Conservation (phyloP, 768 basidiomycete genomes). For the Pleurotus tuber-regium region DNA sequence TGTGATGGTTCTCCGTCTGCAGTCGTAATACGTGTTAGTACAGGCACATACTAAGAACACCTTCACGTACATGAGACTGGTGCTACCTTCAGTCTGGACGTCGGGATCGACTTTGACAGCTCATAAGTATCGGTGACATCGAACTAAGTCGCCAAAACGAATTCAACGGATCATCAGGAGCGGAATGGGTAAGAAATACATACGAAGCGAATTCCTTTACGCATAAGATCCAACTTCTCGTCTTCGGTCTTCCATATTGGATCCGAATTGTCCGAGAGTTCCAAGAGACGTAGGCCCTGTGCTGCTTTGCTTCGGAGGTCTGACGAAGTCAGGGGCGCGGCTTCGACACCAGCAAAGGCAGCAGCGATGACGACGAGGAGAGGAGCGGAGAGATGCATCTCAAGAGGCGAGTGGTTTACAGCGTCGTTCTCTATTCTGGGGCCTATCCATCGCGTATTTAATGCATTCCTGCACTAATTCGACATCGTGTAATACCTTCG, state of each 20-base stretch:
- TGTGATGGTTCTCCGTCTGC: conserved; percentile 25
- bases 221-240: conserved; percentile 25
- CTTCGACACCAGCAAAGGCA: too few relatives aligned
- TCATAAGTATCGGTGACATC: conserved; percentile 31
- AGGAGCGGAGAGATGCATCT: too few relatives aligned
- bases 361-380: too few relatives aligned
- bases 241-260: too few relatives aligned
- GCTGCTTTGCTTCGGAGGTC: conserved; percentile 19
- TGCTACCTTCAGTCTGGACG: background rate
- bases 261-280: conserved; percentile 22
- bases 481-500: too few relatives aligned
- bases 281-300: conserved; percentile 29
- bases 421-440: too few relatives aligned
- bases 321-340: too few relatives aligned
- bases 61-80: background rate
- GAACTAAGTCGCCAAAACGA: conserved; percentile 19
- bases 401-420: too few relatives aligned
- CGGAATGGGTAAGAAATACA: conserved; percentile 5
- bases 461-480: too few relatives aligned
- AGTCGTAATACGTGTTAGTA: background rate
- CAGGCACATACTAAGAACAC: background rate
- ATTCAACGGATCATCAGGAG: background rate
- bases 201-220: conserved; percentile 21
- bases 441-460: too few relatives aligned
- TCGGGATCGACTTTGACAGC: conserved; percentile 11